phyloP scores from a whole-genome alignment of 495 filamentous ascomycete genomes.

The Thermothielavioides terrestris region DNA sequence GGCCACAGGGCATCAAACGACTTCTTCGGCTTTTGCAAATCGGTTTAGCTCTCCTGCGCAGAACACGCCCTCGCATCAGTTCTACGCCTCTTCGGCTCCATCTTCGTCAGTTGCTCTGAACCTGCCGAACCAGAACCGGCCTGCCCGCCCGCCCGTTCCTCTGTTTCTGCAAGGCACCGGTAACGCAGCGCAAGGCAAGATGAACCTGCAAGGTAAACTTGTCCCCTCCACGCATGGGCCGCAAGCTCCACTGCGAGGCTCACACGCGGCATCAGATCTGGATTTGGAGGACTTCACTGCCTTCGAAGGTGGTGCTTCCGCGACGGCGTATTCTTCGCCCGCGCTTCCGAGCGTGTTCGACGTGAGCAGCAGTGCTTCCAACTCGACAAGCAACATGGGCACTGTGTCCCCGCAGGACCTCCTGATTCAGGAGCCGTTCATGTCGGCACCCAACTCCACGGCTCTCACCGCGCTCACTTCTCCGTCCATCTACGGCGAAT shows the following conservation, averaged over 20 bases:
- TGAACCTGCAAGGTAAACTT: slow-evolving; percentile 39
- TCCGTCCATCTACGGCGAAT: slow-evolving; percentile 65
- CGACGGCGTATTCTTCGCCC: slow-evolving; percentile 43
- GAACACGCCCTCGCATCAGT: slow-evolving; percentile 32
- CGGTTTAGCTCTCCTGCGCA: slow-evolving; percentile 44
- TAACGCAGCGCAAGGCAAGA: slow-evolving; percentile 36
- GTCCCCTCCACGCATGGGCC: neutral
- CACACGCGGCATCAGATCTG: slow-evolving; percentile 38
- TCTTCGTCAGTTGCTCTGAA: slow-evolving; percentile 37
- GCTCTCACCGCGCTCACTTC: slow-evolving; percentile 82
- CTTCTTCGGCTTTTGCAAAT: slow-evolving; percentile 50
- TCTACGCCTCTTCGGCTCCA: slow-evolving; percentile 47
- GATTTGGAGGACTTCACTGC: slow-evolving; percentile 44
- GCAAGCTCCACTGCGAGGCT: slow-evolving; percentile 24
- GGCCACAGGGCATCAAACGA: slow-evolving; percentile 48
- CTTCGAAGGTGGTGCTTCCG: slow-evolving; percentile 43
- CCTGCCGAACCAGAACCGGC: slow-evolving; percentile 36
- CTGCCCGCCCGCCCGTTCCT: slow-evolving; percentile 43
- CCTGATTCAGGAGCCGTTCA: slow-evolving; percentile 52
- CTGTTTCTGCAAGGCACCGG: slow-evolving; percentile 39
- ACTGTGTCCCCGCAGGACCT: slow-evolving; percentile 86
- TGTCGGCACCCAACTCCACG: slow-evolving; percentile 73
- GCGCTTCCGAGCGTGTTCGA: slow-evolving; percentile 41
- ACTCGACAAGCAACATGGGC: slow-evolving; percentile 42
- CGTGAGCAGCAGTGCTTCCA: slow-evolving; percentile 32